phyloP scores from a whole-genome alignment of 768 basidiomycete species.

The Naganishia friedmannii region DNA sequence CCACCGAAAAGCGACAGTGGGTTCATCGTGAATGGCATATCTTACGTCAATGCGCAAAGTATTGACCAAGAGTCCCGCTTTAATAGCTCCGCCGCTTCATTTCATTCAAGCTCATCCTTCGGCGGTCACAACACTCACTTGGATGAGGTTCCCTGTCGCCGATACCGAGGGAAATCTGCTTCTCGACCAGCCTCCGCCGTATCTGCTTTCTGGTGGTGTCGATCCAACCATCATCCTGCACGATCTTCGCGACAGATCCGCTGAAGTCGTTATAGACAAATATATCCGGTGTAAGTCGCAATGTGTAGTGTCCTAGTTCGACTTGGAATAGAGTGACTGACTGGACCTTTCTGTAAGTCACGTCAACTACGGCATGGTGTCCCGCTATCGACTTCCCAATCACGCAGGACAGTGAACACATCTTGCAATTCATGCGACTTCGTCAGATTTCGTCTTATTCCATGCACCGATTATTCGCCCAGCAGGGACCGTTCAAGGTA shows the following conservation, averaged over 20 bases:
- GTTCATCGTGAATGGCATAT: background rate
- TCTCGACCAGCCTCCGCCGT: slow-evolving; percentile 63
- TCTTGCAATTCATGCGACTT: slow-evolving; percentile 20
- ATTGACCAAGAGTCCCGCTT: background rate
- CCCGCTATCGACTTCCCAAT: slow-evolving; percentile 1
- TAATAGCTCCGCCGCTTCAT: slow-evolving; percentile 59
- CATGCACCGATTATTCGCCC: slow-evolving; percentile 6
- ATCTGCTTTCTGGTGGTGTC: slow-evolving; percentile 73
- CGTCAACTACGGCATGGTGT: slow-evolving; percentile 35
- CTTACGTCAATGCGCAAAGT: background rate
- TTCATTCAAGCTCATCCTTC: slow-evolving; percentile 74
- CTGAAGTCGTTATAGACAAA: slow-evolving; percentile 1
- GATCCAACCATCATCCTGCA: slow-evolving; percentile 74
- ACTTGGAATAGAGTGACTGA: background rate
- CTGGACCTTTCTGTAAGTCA: background rate
- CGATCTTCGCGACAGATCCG: slow-evolving; percentile 65
- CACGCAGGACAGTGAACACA: slow-evolving; percentile 1
- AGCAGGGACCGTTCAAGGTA: slow-evolving; percentile 67
- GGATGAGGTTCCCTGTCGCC: slow-evolving; percentile 66
- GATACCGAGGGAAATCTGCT: slow-evolving; percentile 44
- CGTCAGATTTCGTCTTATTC: slow-evolving; percentile 1
- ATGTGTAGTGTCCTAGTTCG: background rate
- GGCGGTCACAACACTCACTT: slow-evolving; percentile 70
- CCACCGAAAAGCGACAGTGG: background rate
- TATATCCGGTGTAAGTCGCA: slow-evolving; percentile 14